Base-by-base conservation (phyloP, 352 stramenopile genomes). In the Thalassiosira allenii region DNA sequence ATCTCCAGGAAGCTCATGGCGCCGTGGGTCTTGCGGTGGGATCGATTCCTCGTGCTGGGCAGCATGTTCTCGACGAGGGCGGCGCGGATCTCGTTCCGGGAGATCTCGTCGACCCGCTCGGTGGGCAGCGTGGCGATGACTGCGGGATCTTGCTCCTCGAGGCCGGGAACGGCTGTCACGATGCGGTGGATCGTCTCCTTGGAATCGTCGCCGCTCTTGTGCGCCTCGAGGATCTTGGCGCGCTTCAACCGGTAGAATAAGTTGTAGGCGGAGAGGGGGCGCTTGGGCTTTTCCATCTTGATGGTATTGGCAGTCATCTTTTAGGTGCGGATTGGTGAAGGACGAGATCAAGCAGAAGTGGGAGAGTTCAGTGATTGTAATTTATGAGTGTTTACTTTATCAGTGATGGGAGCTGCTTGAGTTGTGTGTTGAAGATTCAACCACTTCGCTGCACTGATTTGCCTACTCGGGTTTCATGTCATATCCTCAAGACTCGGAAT, bases 231-330 rank as follows among this genome's bases (percentile, higher is more conserved):
- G 27, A 79, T 72, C 27, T 58, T 58, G 32, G 29, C 14, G 11
- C 74, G 47, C 54, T 83, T 69, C 33, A 68, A 69, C 0, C 68
- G 65, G 43, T 67, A 83, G 66, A 83, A 83, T 14, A 83, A 51
- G 52, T 83, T 78, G 66, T 83, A 83, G 2, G 65, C 65, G 2
- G 54, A 67, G 23, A 83, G 43, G 2, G 74, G 74, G 2, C 74
- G 43, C 49, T 71, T 70, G 2, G 74, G 65, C 25, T 77, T 76
- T 34, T 66, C 17, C n/a, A n/a, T n/a, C 12, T 41, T 20, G 4
- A 49, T 40, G 8, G 0, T 32, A 5, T 61, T 32, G n/a, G 4
- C 20, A 2, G 52, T 32, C n/a, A n/a, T n/a, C n/a, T n/a, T n/a
- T n/a, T n/a, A n/a, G n/a, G n/a, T n/a, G n/a, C n/a, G n/a, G n/a